Conservation (phyloP, 2,329 filamentous ascomycete genomes). For the Hypoxylon sp. region DNA sequence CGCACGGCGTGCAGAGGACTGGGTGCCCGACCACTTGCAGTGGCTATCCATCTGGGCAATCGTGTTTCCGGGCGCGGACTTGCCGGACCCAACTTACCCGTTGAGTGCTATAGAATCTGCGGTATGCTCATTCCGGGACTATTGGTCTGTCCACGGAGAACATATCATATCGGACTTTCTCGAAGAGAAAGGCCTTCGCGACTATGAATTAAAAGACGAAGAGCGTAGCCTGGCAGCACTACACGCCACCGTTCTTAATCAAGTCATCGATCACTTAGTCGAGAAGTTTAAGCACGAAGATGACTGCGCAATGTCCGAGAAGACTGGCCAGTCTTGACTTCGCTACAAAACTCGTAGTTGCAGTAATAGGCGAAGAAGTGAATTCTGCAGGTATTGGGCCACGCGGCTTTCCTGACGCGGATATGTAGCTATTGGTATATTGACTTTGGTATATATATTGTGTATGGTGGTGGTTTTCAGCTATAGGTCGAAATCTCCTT, state of each 20-base stretch:
- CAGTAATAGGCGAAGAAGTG: neutral
- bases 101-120: constrained; percentile 22
- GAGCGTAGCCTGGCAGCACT: neutral
- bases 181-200: constrained; percentile 13
- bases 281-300: constrained; percentile 15
- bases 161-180: constrained; percentile 32
- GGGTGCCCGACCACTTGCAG: constrained; percentile 33
- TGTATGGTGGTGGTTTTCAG: no score
- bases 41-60: constrained; percentile 45
- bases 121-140: constrained; percentile 37
- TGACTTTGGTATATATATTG: no score
- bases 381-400: neutral
- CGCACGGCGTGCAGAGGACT: constrained; percentile 12
- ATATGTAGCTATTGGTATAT: no score
- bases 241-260: constrained; percentile 8
- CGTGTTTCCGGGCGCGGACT: constrained; percentile 38
- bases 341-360: neutral
- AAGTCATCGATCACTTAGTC: constrained; percentile 18
- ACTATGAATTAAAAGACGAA: constrained; percentile 3
- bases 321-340: constrained; percentile 11
- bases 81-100: constrained; percentile 9
- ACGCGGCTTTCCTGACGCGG: neutral
- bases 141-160: constrained; percentile 39
- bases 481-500: no score
- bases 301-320: constrained; percentile 1